Evolutionary conservation across 2,329 filamentous ascomycete genomes (phyloP).

Genomic region (Whalleya microplaca): DNA sequence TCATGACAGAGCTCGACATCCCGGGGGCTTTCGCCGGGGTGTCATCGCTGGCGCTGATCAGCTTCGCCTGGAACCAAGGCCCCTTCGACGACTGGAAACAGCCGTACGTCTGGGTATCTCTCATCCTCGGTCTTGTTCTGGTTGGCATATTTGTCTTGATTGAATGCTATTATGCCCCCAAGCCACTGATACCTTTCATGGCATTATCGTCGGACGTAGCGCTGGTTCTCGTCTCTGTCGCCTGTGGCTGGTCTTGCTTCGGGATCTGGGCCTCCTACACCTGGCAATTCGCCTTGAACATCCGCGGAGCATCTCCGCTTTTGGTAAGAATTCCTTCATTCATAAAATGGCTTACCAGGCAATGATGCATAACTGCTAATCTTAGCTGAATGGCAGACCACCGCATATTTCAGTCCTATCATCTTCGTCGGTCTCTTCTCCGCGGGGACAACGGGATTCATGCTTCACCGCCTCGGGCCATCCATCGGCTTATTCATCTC

Average conservation of each 20-base stretch:
- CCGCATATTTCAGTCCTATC: slow-evolving; percentile 35
- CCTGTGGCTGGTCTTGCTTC: slow-evolving; percentile 46
- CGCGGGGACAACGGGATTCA: slow-evolving; percentile 33
- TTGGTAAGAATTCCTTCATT: slow-evolving; percentile 22
- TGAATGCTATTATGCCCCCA: slow-evolving; percentile 48
- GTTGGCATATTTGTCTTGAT: slow-evolving; percentile 60
- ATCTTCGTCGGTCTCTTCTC: slow-evolving; percentile 31
- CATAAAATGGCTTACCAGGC: neutral
- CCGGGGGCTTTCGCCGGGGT: slow-evolving; percentile 51
- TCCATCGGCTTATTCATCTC: slow-evolving; percentile 47
- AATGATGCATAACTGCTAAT: slow-evolving; percentile 12
- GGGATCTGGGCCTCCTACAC: slow-evolving; percentile 46
- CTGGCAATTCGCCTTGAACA: slow-evolving; percentile 45
- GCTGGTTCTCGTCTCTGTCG: slow-evolving; percentile 50
- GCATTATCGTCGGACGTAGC: slow-evolving; percentile 47
- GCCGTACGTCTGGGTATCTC: slow-evolving; percentile 57
- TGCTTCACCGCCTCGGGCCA: slow-evolving; percentile 35
- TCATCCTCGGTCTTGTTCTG: slow-evolving; percentile 61
- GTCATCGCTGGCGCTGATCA: slow-evolving; percentile 61
- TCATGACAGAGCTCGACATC: slow-evolving; percentile 43
- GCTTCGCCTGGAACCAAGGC: slow-evolving; percentile 70
- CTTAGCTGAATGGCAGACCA: slow-evolving; percentile 21
- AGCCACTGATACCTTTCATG: slow-evolving; percentile 54
- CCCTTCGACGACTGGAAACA: slow-evolving; percentile 61
- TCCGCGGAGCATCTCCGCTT: slow-evolving; percentile 36